These are phyloP conservation scores for Endocalyx cinctus DNA, from an alignment of 2,329 filamentous ascomycete genomes.

Conservation along the genomic window DNA sequence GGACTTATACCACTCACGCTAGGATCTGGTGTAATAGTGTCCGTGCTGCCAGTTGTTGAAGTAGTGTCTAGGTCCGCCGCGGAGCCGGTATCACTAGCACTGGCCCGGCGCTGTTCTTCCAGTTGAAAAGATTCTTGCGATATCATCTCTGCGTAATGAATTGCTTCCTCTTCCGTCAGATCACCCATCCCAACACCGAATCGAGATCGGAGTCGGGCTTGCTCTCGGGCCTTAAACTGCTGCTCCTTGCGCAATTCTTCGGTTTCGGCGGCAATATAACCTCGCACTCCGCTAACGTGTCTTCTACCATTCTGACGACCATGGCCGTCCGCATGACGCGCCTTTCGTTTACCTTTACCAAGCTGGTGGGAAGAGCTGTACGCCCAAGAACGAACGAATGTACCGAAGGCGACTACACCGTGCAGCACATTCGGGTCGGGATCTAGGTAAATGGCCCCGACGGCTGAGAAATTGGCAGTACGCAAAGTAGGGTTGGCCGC, in stretches of 20 bases:
- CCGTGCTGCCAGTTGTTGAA: conserved; percentile 32
- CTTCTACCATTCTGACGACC: conserved; percentile 46
- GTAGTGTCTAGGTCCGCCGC: conserved; percentile 40
- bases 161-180: conserved; percentile 60
- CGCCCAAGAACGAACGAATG: conserved; percentile 86
- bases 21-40: conserved; percentile 52
- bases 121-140: conserved; percentile 55
- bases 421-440: conserved; percentile 81
- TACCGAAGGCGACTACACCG: conserved; percentile 82
- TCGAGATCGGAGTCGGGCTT: conserved; percentile 65
- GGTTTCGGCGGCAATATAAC: conserved; percentile 83
- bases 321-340: conserved; percentile 61
- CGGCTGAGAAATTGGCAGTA: conserved; percentile 73
- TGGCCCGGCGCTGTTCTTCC: conserved; percentile 54
- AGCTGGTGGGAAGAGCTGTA: conserved; percentile 81
- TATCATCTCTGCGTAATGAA: conserved; percentile 62
- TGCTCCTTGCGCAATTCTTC: conserved; percentile 74
- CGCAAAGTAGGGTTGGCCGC: conserved; percentile 52
- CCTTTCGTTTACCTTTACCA: conserved; percentile 71
- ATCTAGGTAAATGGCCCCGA: conserved; percentile 80
- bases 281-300: conserved; percentile 64
- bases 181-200: conserved; percentile 78
- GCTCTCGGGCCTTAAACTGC: conserved; percentile 60
- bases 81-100: conserved; percentile 46
- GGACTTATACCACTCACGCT: conserved; percentile 41